Base-by-base conservation (phyloP, 208 protist genomes). In the Eutreptiella sp. region DNA sequence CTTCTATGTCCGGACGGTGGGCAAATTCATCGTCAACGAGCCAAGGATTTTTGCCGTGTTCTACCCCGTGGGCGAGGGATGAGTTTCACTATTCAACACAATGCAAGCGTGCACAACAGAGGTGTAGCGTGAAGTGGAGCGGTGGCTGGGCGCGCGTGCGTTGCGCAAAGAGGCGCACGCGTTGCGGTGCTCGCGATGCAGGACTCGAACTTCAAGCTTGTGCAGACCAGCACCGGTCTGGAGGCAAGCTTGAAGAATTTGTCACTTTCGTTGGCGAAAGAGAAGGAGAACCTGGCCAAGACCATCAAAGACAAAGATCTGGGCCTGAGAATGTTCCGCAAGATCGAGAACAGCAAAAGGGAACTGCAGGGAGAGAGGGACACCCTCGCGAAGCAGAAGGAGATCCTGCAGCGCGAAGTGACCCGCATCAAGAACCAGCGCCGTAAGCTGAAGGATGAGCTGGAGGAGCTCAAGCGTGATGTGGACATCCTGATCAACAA, bases 401-500 rank as follows among this genome's bases (percentile, higher is more conserved):
- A 28, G 1, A 32, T 55, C 26, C 39, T 82, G 0, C 63, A 76
- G 29, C 66, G 72, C 43, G 66, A 75, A 11, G 69, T 81, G 28
- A 66, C 54, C 19, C 38, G 61, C 38, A 32, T 79, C 1, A 26
- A 53, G 48, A 48, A 38, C 45, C 34, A 32, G 42, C 70, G 65
- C 24, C 74, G 68, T 46, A 23, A 66, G 31, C 43, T 52, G 70
- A 31, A 65, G 54, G 61, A 80, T 67, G 75, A 87, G 50, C 70
- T 87, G 7, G 77, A 80, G 16, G 74, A 68, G 28, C 41, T 68
- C 38, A 75, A 81, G 53, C 69, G 76, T 26, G 78, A 85, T 38
- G 66, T 90, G 2, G 87, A 91, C 50, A 65, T 66, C 26, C 78
- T 81, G 38, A 89, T 80, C 52, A 80, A 84, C 57, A 64, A 76